Evolutionary conservation across 2,329 filamentous ascomycete species (phyloP).

Genomic region (Penicillium sp.): DNA sequence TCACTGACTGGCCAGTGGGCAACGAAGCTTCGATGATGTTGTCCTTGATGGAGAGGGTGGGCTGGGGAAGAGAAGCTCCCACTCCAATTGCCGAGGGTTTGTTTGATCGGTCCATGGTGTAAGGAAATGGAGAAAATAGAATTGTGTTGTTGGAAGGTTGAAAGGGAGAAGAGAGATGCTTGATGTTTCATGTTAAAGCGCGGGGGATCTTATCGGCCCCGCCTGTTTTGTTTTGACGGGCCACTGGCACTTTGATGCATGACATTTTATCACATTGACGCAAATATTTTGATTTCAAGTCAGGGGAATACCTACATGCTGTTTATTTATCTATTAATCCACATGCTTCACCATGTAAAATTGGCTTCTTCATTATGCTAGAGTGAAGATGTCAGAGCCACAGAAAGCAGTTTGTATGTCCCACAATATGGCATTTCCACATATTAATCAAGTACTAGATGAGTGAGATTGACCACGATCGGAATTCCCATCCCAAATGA

Average conservation of each 20-base stretch:
- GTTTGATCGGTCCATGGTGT: slow-evolving; percentile 72
- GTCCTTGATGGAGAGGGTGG: slow-evolving; percentile 72
- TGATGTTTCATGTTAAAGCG: background rate
- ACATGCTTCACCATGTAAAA: too few species aligned
- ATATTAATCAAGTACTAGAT: too few species aligned
- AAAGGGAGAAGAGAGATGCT: slow-evolving; percentile 1
- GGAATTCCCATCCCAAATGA: too few species aligned
- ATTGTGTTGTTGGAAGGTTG: background rate
- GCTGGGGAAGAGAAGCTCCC: slow-evolving; percentile 70
- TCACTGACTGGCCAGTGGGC: slow-evolving; percentile 80
- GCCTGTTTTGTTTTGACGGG: slow-evolving; percentile 1
- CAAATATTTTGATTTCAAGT: background rate
- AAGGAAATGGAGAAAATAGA: background rate
- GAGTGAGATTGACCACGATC: too few species aligned
- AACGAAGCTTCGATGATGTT: slow-evolving; percentile 75
- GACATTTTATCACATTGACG: background rate
- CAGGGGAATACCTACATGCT: too few species aligned
- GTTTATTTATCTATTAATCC: too few species aligned
- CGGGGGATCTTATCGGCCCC: slow-evolving; percentile 7
- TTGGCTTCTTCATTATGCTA: too few species aligned
- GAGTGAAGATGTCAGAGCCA: too few species aligned
- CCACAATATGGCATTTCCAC: too few species aligned
- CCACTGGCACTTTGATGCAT: background rate
- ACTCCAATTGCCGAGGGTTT: slow-evolving; percentile 75
- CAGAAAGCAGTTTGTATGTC: too few species aligned